These are phyloP conservation scores for Tolypocladium capitatum DNA, from an alignment of 2,329 filamentous ascomycete genomes.

Conservation along the genomic window DNA sequence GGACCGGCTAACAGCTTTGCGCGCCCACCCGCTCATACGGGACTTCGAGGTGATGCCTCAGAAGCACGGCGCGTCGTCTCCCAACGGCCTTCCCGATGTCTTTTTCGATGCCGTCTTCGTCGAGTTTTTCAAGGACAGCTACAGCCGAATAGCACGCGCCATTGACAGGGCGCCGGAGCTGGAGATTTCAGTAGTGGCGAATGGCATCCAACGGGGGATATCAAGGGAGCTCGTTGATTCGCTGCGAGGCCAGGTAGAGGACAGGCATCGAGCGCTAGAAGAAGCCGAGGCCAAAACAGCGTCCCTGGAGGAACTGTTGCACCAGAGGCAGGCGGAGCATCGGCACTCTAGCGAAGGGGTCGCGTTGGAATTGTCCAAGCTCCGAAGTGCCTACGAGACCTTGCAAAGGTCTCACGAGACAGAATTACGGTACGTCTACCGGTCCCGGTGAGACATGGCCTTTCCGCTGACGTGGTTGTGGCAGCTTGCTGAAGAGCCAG, in stretches of 20 bases:
- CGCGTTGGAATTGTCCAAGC: slow-evolving; percentile 9
- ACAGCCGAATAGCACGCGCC: slow-evolving; percentile 67
- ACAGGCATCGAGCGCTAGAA: slow-evolving; percentile 46
- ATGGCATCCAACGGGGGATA: slow-evolving; percentile 75
- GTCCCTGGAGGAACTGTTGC: slow-evolving; percentile 39
- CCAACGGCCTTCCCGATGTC: slow-evolving; percentile 55
- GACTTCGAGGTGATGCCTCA: slow-evolving; percentile 83
- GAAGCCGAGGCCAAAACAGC: slow-evolving; percentile 31
- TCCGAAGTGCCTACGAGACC: slow-evolving; percentile 17
- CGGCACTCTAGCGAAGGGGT: slow-evolving; percentile 48
- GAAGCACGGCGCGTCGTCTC: slow-evolving; percentile 36
- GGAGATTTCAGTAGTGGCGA: slow-evolving; percentile 68
- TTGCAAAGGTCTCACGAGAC: slow-evolving; percentile 14
- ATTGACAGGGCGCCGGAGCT: slow-evolving; percentile 85
- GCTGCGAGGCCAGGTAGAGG: slow-evolving; percentile 61
- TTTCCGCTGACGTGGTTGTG: neutral
- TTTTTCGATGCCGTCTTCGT: slow-evolving; percentile 80
- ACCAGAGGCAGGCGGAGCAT: slow-evolving; percentile 64
- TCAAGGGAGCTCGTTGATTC: slow-evolving; percentile 89
- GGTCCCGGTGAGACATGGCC: neutral
- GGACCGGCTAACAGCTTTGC: slow-evolving; percentile 63
- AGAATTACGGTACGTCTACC: slow-evolving; percentile 38
- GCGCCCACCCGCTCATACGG: slow-evolving; percentile 64
- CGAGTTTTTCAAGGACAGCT: slow-evolving; percentile 93
- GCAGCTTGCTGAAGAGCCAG: slow-evolving; percentile 19